Conservation (phyloP, 805 yeast genomes). For the Isabelozyma rhagii region DNA sequence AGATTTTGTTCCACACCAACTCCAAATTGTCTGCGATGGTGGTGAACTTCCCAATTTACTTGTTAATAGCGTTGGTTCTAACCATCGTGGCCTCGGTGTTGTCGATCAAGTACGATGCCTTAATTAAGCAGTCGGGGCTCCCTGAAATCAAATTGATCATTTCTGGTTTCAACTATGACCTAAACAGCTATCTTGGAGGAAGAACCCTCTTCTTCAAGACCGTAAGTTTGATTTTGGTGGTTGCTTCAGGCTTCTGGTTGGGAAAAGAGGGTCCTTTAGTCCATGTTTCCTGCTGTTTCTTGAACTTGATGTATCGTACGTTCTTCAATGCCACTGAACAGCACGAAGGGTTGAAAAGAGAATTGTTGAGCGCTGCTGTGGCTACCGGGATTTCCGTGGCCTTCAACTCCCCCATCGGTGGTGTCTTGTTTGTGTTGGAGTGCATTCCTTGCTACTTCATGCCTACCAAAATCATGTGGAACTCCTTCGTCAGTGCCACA, state of each 20-base stretch:
- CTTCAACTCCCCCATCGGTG: slow-evolving; percentile 85
- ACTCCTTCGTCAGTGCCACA: slow-evolving; percentile 76
- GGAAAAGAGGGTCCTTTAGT: slow-evolving; percentile 89
- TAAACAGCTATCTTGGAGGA: slow-evolving; percentile 47
- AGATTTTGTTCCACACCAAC: slow-evolving; percentile 20
- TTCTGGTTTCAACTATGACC: slow-evolving; percentile 55
- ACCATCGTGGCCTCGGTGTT: slow-evolving; percentile 27
- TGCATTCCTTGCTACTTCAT: slow-evolving; percentile 62
- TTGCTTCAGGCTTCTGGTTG: slow-evolving; percentile 76
- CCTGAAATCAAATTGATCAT: slow-evolving; percentile 69
- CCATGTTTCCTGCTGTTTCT: slow-evolving; percentile 66
- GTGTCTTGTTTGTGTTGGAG: slow-evolving; percentile 76
- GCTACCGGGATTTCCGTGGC: slow-evolving; percentile 86
- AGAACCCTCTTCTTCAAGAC: slow-evolving; percentile 54
- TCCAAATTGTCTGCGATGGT: slow-evolving; percentile 15
- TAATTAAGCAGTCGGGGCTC: slow-evolving; percentile 56
- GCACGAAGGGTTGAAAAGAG: slow-evolving; percentile 63
- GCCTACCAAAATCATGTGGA: slow-evolving; percentile 73
- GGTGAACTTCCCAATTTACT: slow-evolving; percentile 35
- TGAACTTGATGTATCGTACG: slow-evolving; percentile 32
- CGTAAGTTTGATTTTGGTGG: slow-evolving; percentile 57
- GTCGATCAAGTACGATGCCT: slow-evolving; percentile 20
- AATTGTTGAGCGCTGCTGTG: slow-evolving; percentile 67
- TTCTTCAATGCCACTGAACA: slow-evolving; percentile 23
- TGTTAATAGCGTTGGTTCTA: slow-evolving; percentile 21